Base-by-base conservation (phyloP, 352 stramenopile species). In the Phytopythium boreale region DNA sequence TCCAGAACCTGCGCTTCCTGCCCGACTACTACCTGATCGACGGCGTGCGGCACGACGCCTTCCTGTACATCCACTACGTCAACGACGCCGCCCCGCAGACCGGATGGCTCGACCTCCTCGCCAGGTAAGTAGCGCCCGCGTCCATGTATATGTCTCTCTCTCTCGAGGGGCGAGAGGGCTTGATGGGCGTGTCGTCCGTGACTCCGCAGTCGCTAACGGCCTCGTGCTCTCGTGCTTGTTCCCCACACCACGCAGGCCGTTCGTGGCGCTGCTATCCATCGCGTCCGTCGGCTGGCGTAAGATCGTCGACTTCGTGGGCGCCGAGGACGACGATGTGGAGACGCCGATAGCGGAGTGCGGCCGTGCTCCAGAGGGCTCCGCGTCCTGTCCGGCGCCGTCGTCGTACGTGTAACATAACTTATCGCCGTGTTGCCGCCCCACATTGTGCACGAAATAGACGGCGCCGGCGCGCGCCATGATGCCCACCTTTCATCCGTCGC, bases 1-100 rank as follows among this genome's bases (percentile, higher is more conserved):
- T 99, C 67, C 83, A 87, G 58, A 92, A 92, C 63, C 74, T 99
- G 41, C 84, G 92, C 39, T 96, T 91, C 64, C 93, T 99, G 51
- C 71, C 96, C 92, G 86, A 96, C 60, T 96, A 96, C 55, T 96
- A 96, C 68, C 71, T 93, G 71, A 96, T 96, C 70, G 74, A 94
- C 52, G 85, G 84, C 24, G 77, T 83, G 26, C 82, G 80, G 27
- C 87, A 96, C 67, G 80, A 91, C 27, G 87, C 87, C 17, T 93
- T 93, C 61, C 71, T 96, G 31, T 96, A 94, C 68, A 96, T 96
- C 52, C 74, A 67, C 39, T 94, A 94, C 68, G 82, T 96, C 46
- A 96, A 96, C 62, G 84, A 83, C 31, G 85, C 82, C 2, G 62
- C 68, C 22, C 73, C 81, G 20, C 85, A 82, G 46, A 68, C 68